Base-by-base conservation (phyloP, 2,329 filamentous ascomycete genomes). In the Amylocarpus encephaloides region DNA sequence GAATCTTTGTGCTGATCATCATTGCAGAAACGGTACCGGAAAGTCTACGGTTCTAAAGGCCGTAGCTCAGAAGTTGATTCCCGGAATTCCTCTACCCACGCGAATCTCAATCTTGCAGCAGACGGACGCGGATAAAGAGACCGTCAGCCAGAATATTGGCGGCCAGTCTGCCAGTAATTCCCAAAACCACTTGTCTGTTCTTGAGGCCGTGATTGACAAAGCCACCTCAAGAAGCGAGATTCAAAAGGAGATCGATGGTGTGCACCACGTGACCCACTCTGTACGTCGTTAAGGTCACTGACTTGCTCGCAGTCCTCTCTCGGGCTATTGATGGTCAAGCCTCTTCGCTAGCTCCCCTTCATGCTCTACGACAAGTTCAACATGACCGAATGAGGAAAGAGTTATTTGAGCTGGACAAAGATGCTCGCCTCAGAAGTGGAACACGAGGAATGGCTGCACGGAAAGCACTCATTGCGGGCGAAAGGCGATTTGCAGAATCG, bases 21-120 rank as follows among this genome's bases (percentile, higher is more conserved):
- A 26, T 26, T 26, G 22, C 22, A 26, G 86, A 6, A 94, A 94
- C 67, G 88, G 88, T 0, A 85, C 83, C 1, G 89, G 88, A 5
- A 94, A 94, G 64, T 91, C 86, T 3, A 92, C 86, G 0, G 69
- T 92, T 6, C 71, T 93, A 13, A 80, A 80, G 61, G 87, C 88
- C 1, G 82, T 94, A 58, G 84, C 82, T 4, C 82, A 89, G 54
- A 88, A 88, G 60, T 73, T 90, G 32, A 85, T 94, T 13, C 87
- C 88, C 0, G 88, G 86, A 0, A 83, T 90, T 35, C 80, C 84
- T 0, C 77, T 84, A 57, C 71, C 77, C 29, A 80, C 82, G 0
- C 75, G 82, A 18, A 76, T 88, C 39, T 76, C 83, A 0, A 79
- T 89, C 42, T 66, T 90, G 11, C 85, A 88, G 58, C 86, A 90